phyloP scores from a whole-genome alignment of 129 eudicot genomes.

The Sambucus nigra region DNA sequence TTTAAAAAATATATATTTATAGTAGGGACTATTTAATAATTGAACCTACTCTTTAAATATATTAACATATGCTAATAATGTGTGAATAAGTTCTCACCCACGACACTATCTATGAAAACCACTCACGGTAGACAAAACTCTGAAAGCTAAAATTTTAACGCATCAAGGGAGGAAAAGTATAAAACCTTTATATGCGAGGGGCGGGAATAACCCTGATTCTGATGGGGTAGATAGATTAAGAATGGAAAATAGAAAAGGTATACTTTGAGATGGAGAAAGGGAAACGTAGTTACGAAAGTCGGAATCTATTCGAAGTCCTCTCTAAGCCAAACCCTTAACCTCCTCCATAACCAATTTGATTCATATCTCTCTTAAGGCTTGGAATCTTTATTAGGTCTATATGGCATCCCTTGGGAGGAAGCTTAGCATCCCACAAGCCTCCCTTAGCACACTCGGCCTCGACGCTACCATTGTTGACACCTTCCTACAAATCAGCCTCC shows the following conservation, averaged over 20 bases:
- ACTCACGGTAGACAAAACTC: too few species aligned
- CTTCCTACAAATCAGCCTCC: conserved; percentile 15
- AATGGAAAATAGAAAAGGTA: conserved; percentile 34
- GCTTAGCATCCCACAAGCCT: conserved; percentile 38
- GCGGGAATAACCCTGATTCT: too few species aligned
- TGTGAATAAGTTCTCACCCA: too few species aligned
- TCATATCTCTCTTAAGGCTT: conserved; percentile 10
- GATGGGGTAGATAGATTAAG: too few species aligned
- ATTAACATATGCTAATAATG: too few species aligned
- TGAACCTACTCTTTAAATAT: too few species aligned
- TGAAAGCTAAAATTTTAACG: too few species aligned
- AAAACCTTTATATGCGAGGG: too few species aligned
- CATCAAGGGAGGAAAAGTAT: too few species aligned
- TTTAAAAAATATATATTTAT: too few species aligned
- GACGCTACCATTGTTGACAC: not conserved
- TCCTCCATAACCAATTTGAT: not conserved
- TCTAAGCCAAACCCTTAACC: not conserved
- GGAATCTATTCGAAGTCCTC: conserved; percentile 35
- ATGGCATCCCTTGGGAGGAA: conserved; percentile 33
- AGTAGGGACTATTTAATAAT: too few species aligned
- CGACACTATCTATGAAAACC: too few species aligned
- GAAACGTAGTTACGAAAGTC: conserved; percentile 15
- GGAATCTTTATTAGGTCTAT: conserved; percentile 37
- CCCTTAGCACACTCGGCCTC: not conserved
- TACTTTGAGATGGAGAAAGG: conserved; percentile 41